Percentiles rank a stretch among this genome's conserved stretches.
These are phyloP conservation scores for Collybia mongolica DNA, from an alignment of 768 basidiomycete species.

Conservation along the genomic window DNA sequence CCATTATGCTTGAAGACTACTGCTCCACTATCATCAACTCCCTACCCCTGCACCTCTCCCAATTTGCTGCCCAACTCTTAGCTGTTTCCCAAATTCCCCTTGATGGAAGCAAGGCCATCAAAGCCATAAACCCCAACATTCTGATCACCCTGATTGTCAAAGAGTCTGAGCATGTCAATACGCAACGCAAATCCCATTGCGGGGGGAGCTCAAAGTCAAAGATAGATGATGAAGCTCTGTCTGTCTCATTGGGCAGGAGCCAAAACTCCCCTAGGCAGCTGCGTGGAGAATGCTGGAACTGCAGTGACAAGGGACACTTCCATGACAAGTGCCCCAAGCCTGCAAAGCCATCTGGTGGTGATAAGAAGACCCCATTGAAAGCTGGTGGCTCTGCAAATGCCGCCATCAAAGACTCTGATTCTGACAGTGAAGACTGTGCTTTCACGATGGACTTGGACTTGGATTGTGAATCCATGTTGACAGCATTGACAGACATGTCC, in stretches of 20 bases:
- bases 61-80: constrained; percentile 25
- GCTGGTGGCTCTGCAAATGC: not conserved
- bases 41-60: constrained; percentile 21
- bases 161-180: too few relatives aligned
- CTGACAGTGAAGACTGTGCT: too few relatives aligned
- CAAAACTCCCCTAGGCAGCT: constrained; percentile 3
- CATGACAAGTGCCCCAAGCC: constrained; percentile 18
- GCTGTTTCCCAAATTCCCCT: too few relatives aligned
- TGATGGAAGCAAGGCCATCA: too few relatives aligned
- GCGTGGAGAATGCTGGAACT: constrained; percentile 21
- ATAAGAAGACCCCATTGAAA: not conserved
- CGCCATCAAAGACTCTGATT: too few relatives aligned
- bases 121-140: constrained; percentile 9
- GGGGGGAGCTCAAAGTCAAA: too few relatives aligned
- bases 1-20: constrained; percentile 23
- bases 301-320: constrained; percentile 22
- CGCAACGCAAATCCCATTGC: too few relatives aligned
- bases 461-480: too few relatives aligned
- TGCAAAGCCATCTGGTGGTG: constrained; percentile 4
- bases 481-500: not conserved
- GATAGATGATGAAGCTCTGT: too few relatives aligned
- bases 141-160: not conserved
- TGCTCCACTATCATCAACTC: constrained; percentile 26
- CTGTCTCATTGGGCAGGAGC: not conserved
- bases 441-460: too few relatives aligned